Evolutionary conservation across 352 stramenopile genomes (phyloP).

Genomic region (Elongisporangium prolatum): DNA sequence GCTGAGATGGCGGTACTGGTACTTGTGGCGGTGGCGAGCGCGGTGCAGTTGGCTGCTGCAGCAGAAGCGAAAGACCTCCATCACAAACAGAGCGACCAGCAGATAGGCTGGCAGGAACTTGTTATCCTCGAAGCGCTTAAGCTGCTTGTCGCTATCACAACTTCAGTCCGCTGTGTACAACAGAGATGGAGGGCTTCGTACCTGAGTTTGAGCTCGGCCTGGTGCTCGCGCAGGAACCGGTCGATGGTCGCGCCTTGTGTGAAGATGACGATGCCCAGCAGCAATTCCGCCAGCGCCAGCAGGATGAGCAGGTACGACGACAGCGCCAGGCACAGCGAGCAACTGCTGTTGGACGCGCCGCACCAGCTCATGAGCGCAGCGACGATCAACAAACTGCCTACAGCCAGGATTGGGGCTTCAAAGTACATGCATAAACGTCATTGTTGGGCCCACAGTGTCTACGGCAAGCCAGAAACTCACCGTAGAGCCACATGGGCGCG

Average conservation of each 20-base stretch:
- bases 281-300: conserved; percentile 52
- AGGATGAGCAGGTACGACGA: conserved; percentile 63
- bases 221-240: conserved; percentile 54
- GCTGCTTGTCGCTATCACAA: conserved; percentile 39
- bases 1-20: conserved; percentile 49
- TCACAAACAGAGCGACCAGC: conserved; percentile 52
- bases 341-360: conserved; percentile 40
- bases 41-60: conserved; percentile 55
- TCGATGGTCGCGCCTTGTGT: conserved; percentile 58
- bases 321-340: conserved; percentile 39
- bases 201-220: conserved; percentile 61
- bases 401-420: conserved; percentile 34
- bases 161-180: conserved; percentile 1
- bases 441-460: neutral
- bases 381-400: conserved; percentile 43
- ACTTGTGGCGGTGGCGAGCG: conserved; percentile 43
- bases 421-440: neutral
- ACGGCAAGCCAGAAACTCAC: neutral
- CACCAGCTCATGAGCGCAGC: conserved; percentile 62
- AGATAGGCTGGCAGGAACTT: conserved; percentile 67
- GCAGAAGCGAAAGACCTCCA: conserved; percentile 68
- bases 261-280: conserved; percentile 61
- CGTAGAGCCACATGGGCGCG: conserved; percentile 66
- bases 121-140: conserved; percentile 47
- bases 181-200: conserved; percentile 11